These are phyloP conservation scores for Arthrinium phaeospermum DNA, from an alignment of 2,329 filamentous ascomycete species.

Conservation along the genomic window DNA sequence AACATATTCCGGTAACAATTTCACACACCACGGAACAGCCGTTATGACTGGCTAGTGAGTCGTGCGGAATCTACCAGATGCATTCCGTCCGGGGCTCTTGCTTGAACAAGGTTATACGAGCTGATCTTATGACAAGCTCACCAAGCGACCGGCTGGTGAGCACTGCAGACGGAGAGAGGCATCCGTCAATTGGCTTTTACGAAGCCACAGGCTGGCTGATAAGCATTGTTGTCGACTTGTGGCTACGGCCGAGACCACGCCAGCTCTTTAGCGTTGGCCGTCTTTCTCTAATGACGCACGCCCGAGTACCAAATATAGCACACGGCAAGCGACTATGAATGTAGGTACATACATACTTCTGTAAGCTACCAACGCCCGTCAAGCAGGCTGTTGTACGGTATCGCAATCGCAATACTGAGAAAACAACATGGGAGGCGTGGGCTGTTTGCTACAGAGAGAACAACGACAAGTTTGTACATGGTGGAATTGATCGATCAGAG, in stretches of 20 bases:
- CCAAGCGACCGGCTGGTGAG: not conserved
- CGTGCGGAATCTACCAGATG: not conserved
- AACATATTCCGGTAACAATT: not conserved
- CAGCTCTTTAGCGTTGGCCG: not conserved
- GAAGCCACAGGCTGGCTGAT: not conserved
- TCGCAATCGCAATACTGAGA: not conserved
- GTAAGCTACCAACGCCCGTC: not conserved
- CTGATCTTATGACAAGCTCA: not conserved
- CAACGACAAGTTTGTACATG: too few species aligned
- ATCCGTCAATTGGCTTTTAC: not conserved
- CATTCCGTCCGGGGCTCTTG: not conserved
- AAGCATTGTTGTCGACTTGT: not conserved
- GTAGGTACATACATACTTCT: too few species aligned
- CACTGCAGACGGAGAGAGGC: not conserved
- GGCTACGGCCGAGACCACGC: constrained; percentile 5
- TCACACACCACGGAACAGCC: not conserved
- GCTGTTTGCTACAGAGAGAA: not conserved
- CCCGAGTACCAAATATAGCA: constrained; percentile 1
- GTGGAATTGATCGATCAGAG: not conserved
- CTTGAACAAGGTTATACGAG: not conserved
- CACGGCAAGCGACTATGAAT: not conserved
- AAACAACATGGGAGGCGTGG: not conserved
- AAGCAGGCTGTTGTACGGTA: not conserved
- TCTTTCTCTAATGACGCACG: not conserved
- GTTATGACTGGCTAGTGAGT: not conserved